phyloP scores from a whole-genome alignment of 306 rosid genomes.

The Hylodesmum podocarpum region DNA sequence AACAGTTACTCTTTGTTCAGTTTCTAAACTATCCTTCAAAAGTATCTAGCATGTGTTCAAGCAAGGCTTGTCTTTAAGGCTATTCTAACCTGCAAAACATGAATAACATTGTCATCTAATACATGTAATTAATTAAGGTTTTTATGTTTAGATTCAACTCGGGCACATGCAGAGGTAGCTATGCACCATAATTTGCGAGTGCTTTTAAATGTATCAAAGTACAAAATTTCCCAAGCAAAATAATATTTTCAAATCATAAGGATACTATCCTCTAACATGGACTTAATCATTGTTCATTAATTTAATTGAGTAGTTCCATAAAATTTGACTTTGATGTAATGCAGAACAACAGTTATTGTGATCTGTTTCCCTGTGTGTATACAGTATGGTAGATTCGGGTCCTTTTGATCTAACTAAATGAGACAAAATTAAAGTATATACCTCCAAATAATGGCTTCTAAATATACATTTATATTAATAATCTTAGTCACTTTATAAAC shows the following conservation, averaged over 20 bases:
- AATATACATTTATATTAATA: no score
- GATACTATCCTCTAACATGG: not conserved
- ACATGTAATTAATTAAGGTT: not conserved
- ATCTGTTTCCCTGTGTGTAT: not conserved
- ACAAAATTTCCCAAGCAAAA: not conserved
- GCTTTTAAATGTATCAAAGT: not conserved
- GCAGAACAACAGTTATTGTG: not conserved
- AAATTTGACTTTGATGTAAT: not conserved
- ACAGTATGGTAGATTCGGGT: not conserved
- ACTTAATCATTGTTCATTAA: not conserved
- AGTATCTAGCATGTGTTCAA: constrained; percentile 62
- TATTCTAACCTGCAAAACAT: constrained; percentile 36
- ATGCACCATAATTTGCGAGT: not conserved
- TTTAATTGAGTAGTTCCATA: not conserved
- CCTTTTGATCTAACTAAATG: not conserved
- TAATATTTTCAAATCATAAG: not conserved
- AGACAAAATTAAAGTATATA: not conserved
- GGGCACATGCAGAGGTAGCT: not conserved
- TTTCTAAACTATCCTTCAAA: constrained; percentile 40
- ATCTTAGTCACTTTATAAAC: no score
- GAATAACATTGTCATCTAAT: not conserved
- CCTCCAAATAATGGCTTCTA: no score
- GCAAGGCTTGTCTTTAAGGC: constrained; percentile 58
- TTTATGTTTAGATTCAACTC: not conserved
- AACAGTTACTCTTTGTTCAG: constrained; percentile 18